These are phyloP conservation scores for Telfairia occidentalis DNA, from an alignment of 331 rosid species.

Conservation along the genomic window DNA sequence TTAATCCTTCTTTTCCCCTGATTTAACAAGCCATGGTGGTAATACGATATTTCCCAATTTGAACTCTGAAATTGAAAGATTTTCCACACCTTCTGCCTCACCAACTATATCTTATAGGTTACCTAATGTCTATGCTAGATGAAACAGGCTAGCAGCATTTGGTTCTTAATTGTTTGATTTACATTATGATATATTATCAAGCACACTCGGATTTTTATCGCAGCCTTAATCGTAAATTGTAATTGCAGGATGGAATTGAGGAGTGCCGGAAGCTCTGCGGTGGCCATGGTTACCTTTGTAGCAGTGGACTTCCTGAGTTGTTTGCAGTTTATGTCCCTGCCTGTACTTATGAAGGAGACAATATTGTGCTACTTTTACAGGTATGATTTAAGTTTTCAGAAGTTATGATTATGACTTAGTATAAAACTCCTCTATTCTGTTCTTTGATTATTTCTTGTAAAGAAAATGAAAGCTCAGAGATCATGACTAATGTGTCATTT, in stretches of 20 bases:
- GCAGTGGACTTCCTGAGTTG: slow-evolving; percentile 97
- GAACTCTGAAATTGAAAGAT: too few relatives aligned
- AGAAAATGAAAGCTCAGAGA: background rate
- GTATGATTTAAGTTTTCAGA: slow-evolving; percentile 36
- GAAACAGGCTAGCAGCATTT: background rate
- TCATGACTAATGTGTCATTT: background rate
- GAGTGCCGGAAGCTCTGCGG: slow-evolving; percentile 94
- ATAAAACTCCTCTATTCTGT: background rate
- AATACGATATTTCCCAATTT: too few relatives aligned
- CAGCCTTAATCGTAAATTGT: background rate
- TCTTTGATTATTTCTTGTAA: background rate
- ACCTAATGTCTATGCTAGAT: too few relatives aligned
- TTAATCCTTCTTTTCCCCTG: background rate
- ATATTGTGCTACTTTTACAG: slow-evolving; percentile 84
- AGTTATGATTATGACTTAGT: background rate
- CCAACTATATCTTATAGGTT: too few relatives aligned
- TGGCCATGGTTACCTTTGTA: slow-evolving; percentile 96
- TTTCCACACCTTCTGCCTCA: too few relatives aligned
- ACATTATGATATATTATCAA: background rate
- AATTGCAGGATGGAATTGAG: slow-evolving; percentile 77
- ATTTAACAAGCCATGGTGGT: background rate
- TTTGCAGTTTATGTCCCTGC: slow-evolving; percentile 94
- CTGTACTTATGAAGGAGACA: slow-evolving; percentile 97
- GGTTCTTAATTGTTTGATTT: background rate
- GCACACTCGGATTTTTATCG: background rate